These are phyloP conservation scores for Backusella tarrabulga DNA, from an alignment of 192 early-diverging fungal genomes.

Conservation along the genomic window DNA sequence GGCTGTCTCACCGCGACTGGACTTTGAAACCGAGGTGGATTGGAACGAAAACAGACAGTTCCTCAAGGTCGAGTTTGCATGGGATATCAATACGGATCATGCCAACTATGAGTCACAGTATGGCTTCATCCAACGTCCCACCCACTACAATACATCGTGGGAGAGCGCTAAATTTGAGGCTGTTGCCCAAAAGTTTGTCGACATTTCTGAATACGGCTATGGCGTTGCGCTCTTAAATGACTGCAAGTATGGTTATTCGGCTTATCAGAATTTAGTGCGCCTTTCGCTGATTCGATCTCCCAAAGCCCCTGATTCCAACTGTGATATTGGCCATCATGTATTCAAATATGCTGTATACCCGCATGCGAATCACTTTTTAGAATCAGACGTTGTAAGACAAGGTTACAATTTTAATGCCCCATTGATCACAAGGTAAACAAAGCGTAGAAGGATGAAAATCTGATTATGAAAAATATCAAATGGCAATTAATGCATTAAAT, in stretches of 20 bases:
- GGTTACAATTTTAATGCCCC: constrained; percentile 93
- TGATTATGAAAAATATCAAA: too few species aligned
- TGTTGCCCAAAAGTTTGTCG: constrained; percentile 95
- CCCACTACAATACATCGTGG: constrained; percentile 94
- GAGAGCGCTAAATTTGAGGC: constrained; percentile 95
- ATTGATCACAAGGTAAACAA: constrained; percentile 33
- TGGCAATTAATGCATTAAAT: not conserved
- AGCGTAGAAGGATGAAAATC: not conserved
- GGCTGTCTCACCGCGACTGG: constrained; percentile 69
- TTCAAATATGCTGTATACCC: constrained; percentile 93
- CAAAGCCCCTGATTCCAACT: constrained; percentile 64
- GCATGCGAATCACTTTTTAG: constrained; percentile 78
- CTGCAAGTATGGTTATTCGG: constrained; percentile 94
- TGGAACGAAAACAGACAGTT: constrained; percentile 93
- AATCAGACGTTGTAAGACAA: constrained; percentile 82
- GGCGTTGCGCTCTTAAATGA: constrained; percentile 95
- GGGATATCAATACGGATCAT: constrained; percentile 77
- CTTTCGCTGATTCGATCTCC: constrained; percentile 88
- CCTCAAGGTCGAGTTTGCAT: constrained; percentile 90
- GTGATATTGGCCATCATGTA: constrained; percentile 67
- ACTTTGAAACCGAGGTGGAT: constrained; percentile 86
- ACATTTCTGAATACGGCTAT: constrained; percentile 94
- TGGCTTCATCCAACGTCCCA: constrained; percentile 87
- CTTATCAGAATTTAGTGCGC: constrained; percentile 75
- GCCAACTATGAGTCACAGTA: constrained; percentile 93